Evolutionary conservation across 495 filamentous ascomycete species (phyloP), one percentile per base, ranked within the genome.

Genomic region (Penicillium canescens): DNA sequence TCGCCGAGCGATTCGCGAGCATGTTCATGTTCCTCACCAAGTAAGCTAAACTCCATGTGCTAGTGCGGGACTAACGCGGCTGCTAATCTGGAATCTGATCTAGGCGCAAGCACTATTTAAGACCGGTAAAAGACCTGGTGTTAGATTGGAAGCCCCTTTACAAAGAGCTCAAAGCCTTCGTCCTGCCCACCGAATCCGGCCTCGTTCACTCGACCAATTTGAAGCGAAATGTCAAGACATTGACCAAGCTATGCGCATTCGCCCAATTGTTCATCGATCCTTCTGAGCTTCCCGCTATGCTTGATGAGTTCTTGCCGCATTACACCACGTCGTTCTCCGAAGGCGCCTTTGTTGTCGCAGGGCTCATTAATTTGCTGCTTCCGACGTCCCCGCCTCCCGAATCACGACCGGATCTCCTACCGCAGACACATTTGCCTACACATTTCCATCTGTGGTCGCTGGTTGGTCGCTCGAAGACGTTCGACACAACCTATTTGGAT

Each of bases 401-500:
- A 24, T 83, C 84, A 6, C 82, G 90, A 42, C 77, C 80, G 18
- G 81, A 85, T 43, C 78, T 94, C 35, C 85, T 89, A 34, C 94
- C 94, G 1, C 86, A 92, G 50, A 82, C 90, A 60, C 92, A 91
- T 59, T 68, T 97, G 28, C 95, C 94, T 1, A 87, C 92, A 6
- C 88, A 96, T 59, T 99, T 98, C 76, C 92, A 98, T 71, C 71
- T 98, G 8, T 99, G 94, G 95, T 94, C 92, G 6, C 74, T 97
- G 16, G 86, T 98, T 63, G 92, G 89, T 55, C 82, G 94, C 38
- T 96, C 92, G 4, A 96, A 89, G 71, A 78, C 84, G 8, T 89
- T 95, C 54, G 94, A 99, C 66, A 82, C 88, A 36, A 85, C 83
- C 36, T 95, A 95, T 54, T 79, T 98, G 43, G 94, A 99, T 70